Conservation (phyloP, 768 basidiomycete species). For the Phlebiopsis gigantea region DNA sequence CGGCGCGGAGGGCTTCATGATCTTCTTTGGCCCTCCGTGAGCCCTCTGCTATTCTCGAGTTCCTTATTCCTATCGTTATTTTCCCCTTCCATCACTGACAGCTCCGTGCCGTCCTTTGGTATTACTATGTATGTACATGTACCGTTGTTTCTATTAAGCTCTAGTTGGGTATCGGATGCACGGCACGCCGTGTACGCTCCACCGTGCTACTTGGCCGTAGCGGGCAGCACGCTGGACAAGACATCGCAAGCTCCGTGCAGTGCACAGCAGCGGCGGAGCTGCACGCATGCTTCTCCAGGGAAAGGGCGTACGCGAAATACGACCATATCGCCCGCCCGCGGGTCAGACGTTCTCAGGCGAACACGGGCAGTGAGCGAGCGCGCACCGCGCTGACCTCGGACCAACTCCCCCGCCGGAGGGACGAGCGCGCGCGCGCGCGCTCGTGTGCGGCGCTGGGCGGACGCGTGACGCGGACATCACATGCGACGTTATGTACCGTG, state of each 20-base stretch:
- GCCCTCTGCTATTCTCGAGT: neutral
- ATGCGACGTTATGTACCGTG: constrained; percentile 1
- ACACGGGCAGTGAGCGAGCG: neutral
- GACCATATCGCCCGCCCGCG: neutral
- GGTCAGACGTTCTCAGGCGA: neutral
- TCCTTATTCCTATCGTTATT: constrained; percentile 1
- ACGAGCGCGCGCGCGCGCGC: neutral
- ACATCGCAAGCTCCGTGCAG: neutral
- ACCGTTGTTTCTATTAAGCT: neutral
- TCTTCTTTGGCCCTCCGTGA: constrained; percentile 25
- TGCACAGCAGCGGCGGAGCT: neutral
- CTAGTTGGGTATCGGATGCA: neutral
- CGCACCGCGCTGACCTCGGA: constrained; percentile 1
- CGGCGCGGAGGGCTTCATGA: constrained; percentile 36
- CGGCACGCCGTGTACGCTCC: neutral
- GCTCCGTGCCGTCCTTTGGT: neutral
- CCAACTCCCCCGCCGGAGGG: neutral
- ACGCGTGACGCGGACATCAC: constrained; percentile 5
- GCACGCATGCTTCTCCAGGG: neutral
- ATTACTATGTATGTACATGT: neutral
- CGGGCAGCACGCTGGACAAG: neutral
- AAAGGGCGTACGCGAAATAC: neutral
- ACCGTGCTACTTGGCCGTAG: too few species aligned
- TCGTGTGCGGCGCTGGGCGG: neutral
- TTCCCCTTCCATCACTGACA: neutral